Evolutionary conservation across 2,329 filamentous ascomycete species (phyloP).

Genomic region (Apiospora sp.): DNA sequence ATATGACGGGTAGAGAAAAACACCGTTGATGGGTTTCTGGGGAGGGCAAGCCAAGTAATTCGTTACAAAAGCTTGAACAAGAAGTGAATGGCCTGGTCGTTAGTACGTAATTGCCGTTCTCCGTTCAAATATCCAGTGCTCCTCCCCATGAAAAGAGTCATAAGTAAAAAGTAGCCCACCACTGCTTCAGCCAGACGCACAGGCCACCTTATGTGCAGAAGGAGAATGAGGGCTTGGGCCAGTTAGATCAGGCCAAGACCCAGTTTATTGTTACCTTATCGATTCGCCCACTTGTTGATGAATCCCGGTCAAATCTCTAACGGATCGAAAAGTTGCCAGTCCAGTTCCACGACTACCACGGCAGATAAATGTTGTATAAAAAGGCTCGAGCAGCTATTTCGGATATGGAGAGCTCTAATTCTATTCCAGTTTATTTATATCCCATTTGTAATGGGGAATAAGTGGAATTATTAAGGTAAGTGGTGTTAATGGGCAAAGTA

Average conservation of each 20-base stretch:
- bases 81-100: neutral
- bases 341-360: too few species aligned
- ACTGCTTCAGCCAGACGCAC: neutral
- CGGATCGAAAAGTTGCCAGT: too few species aligned
- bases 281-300: neutral
- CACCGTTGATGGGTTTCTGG: neutral
- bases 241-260: neutral
- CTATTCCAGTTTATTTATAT: too few species aligned
- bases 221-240: neutral
- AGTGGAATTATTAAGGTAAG: too few species aligned
- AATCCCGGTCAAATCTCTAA: too few species aligned
- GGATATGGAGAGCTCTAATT: too few species aligned
- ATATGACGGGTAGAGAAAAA: neutral
- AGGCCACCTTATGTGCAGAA: neutral
- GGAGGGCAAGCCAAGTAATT: neutral
- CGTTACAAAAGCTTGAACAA: neutral
- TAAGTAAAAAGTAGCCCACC: constrained; percentile 5
- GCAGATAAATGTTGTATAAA: too few species aligned
- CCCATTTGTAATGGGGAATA: too few species aligned
- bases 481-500: neutral
- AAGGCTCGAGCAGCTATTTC: too few species aligned
- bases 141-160: neutral
- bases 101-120: neutral
- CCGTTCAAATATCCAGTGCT: neutral
- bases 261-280: neutral